Conservation (phyloP, 352 stramenopile species). For the Phytopythium chamaehyphon region DNA sequence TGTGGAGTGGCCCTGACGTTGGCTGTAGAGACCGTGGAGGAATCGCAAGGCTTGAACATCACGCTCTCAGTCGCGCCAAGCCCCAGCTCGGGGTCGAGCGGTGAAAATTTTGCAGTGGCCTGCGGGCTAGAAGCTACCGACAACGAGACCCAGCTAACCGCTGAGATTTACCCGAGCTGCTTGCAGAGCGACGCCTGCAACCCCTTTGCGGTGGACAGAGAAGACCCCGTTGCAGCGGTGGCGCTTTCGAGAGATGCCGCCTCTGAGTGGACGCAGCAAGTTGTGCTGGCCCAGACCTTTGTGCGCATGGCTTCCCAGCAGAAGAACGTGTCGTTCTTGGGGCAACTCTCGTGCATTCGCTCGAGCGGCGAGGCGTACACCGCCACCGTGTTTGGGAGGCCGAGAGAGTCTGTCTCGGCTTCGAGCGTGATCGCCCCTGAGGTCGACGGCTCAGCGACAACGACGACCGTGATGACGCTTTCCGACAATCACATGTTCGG, state of each 20-base stretch:
- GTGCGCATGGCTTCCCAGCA: not conserved
- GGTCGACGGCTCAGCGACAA: not conserved
- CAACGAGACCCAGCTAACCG: not conserved
- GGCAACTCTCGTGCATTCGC: not conserved
- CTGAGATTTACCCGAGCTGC: not conserved
- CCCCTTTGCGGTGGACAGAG: no score
- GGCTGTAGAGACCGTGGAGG: not conserved
- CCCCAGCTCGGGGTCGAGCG: not conserved
- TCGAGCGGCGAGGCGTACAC: not conserved
- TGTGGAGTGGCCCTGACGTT: no score
- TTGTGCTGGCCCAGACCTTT: not conserved
- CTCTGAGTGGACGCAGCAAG: not conserved
- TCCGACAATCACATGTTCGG: not conserved
- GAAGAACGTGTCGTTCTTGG: not conserved
- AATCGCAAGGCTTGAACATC: not conserved
- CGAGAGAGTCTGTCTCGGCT: not conserved
- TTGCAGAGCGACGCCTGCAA: not conserved
- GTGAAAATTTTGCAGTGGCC: not conserved
- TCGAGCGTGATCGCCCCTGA: not conserved
- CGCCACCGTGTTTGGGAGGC: not conserved
- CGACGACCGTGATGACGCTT: not conserved
- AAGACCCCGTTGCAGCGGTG: not conserved
- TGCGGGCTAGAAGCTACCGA: not conserved
- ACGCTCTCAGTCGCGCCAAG: not conserved
- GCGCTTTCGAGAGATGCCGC: not conserved